These are phyloP conservation scores for Xylaria sp. DNA, from an alignment of 2,329 filamentous ascomycete genomes.

Conservation along the genomic window DNA sequence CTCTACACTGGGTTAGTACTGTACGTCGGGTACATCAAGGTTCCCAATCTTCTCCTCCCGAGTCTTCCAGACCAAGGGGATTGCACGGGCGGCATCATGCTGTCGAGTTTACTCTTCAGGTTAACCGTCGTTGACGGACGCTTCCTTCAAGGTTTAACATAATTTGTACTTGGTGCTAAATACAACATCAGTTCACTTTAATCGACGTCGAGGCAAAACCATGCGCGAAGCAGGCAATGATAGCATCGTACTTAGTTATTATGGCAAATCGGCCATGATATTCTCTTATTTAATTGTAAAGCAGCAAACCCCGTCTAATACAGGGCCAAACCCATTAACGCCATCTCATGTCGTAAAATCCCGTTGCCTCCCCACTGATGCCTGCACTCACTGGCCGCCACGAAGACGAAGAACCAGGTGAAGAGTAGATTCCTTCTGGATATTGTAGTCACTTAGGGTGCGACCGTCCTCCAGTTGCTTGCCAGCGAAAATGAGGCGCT, in stretches of 20 bases:
- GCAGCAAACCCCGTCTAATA: constrained; percentile 14
- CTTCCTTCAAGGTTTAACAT: no score
- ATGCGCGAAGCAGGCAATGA: neutral
- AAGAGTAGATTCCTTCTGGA: constrained; percentile 71
- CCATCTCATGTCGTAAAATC: constrained; percentile 27
- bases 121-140: no score
- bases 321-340: constrained; percentile 25
- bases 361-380: constrained; percentile 19
- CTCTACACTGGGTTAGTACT: neutral
- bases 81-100: no score
- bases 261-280: constrained; percentile 13
- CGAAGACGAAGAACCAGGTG: constrained; percentile 67
- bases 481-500: constrained; percentile 64
- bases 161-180: no score
- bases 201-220: no score
- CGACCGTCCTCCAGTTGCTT: constrained; percentile 72
- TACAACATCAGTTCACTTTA: no score
- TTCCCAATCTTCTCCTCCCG: neutral
- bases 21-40: neutral
- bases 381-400: constrained; percentile 49
- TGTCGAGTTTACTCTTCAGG: no score
- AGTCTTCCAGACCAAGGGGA: no score
- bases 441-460: constrained; percentile 83
- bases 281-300: constrained; percentile 16
- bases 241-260: constrained; percentile 6